Conservation (phyloP, 169 alveolate genomes). For the Plasmodium falciparum region DNA sequence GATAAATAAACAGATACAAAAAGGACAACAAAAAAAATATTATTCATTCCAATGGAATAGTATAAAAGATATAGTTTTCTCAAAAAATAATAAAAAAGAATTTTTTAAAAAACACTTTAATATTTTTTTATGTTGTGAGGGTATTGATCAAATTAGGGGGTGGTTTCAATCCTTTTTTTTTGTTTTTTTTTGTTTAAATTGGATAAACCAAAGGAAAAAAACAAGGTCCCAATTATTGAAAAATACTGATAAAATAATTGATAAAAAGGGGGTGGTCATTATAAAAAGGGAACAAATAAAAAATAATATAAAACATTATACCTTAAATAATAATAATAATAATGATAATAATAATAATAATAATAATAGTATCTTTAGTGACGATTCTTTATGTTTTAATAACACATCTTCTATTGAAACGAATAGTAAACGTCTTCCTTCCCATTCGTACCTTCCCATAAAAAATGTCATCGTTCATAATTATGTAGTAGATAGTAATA, state of each 20-base stretch:
- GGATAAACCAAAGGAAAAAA: not conserved
- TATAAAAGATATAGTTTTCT: constrained; percentile 6
- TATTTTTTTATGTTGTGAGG: constrained; percentile 81
- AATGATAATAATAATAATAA: too few relatives aligned
- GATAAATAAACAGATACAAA: constrained; percentile 23
- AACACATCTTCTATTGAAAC: too few relatives aligned
- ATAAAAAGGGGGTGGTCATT: too few relatives aligned
- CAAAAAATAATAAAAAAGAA: not conserved
- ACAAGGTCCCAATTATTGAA: not conserved
- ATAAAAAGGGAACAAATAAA: too few relatives aligned
- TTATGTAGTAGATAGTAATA: constrained; percentile 94
- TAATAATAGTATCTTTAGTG: too few relatives aligned
- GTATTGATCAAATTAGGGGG: constrained; percentile 90
- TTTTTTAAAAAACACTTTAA: constrained; percentile 3
- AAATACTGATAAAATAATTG: too few relatives aligned
- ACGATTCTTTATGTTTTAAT: too few relatives aligned
- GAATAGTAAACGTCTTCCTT: too few relatives aligned
- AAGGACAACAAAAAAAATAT: not conserved
- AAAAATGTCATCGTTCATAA: constrained; percentile 94
- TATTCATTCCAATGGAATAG: constrained; percentile 1
- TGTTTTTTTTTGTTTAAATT: constrained; percentile 71
- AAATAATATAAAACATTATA: too few relatives aligned
- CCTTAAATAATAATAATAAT: too few relatives aligned
- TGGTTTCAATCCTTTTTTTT: constrained; percentile 90
- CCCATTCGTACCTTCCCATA: constrained; percentile 87